These are phyloP conservation scores for Ustilago bromivora DNA, from an alignment of 1,284 basidiomycete species.

Conservation along the genomic window DNA sequence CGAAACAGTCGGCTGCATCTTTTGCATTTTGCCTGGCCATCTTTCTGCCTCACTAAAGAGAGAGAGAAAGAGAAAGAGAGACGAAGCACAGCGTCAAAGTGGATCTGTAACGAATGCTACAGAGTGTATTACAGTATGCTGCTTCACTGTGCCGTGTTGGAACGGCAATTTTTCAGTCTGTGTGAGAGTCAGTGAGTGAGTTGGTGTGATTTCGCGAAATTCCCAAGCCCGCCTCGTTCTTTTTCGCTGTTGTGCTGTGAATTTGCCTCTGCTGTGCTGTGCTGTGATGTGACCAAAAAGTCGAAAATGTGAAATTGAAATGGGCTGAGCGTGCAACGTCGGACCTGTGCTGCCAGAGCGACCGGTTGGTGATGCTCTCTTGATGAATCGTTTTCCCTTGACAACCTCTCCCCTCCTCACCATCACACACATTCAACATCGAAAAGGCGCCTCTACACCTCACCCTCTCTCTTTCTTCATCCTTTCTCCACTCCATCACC, in stretches of 20 bases:
- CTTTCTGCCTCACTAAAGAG: too few relatives aligned
- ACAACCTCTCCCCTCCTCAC: not conserved
- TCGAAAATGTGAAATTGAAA: not conserved
- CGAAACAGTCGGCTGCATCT: too few relatives aligned
- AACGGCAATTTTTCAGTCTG: not conserved
- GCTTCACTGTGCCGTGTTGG: conserved; percentile 3
- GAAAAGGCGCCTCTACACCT: not conserved
- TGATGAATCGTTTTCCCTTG: not conserved
- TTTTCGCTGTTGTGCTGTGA: not conserved
- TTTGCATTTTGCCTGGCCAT: too few relatives aligned
- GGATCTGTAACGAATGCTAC: not conserved
- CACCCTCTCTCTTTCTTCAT: not conserved
- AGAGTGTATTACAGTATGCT: not conserved
- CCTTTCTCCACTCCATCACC: not conserved
- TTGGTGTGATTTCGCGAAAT: not conserved
- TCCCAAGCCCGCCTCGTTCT: too few relatives aligned
- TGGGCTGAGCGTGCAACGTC: not conserved
- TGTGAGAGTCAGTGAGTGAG: not conserved
- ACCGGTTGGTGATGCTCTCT: not conserved
- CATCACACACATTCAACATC: conserved; percentile 5
- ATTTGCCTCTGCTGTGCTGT: not conserved
- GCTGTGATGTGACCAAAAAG: not conserved
- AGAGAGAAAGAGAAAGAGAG: too few relatives aligned
- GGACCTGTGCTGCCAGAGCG: not conserved
- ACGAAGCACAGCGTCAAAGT: too few relatives aligned